phyloP scores from a whole-genome alignment of 1,139 yeast genomes.

The Yamadazyma blattariae region DNA sequence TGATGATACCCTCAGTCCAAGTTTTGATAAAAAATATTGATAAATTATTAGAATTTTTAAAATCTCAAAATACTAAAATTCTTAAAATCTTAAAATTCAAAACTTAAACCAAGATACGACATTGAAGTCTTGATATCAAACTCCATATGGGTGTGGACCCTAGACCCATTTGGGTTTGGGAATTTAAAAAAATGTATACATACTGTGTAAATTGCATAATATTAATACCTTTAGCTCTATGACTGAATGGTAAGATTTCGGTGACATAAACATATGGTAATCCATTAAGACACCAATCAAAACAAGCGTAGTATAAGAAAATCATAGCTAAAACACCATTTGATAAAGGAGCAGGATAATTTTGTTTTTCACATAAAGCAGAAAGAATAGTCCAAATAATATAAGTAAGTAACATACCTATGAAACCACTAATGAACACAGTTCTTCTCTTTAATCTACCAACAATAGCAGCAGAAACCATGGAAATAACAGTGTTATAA shows the following conservation, averaged over 20 bases:
- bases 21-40: no score
- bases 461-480: conserved; percentile 24
- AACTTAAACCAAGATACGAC: no score
- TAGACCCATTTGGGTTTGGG: no score
- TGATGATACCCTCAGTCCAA: no score
- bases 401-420: conserved; percentile 34
- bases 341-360: conserved; percentile 25
- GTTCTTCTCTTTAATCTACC: conserved; percentile 40
- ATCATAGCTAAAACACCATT: conserved; percentile 45
- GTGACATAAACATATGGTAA: conserved; percentile 36
- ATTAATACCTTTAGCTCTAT: conserved; percentile 44
- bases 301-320: conserved; percentile 33
- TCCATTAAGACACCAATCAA: conserved; percentile 37
- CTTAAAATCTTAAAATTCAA: no score
- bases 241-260: conserved; percentile 41
- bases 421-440: conserved; percentile 34
- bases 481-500: conserved; percentile 36
- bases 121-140: no score
- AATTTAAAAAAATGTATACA: no score
- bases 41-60: no score
- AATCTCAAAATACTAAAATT: no score
- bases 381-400: conserved; percentile 37
- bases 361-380: conserved; percentile 32
- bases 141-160: no score
- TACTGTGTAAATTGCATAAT: conserved; percentile 26